Evolutionary conservation across 1,139 yeast genomes (phyloP).

Genomic region (Blastobotrys capitulatus): DNA sequence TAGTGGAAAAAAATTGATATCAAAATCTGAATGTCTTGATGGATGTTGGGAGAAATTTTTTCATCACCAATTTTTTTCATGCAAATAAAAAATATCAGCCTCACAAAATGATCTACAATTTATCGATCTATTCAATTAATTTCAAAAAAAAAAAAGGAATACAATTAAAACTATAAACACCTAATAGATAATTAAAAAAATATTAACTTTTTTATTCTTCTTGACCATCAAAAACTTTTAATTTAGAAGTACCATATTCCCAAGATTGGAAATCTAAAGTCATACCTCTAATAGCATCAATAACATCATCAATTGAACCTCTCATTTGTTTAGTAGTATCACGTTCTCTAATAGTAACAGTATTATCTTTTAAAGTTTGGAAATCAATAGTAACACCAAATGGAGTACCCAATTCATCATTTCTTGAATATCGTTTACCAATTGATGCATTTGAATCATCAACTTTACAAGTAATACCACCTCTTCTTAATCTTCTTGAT

Average conservation of each 20-base stretch:
- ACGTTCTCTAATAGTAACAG: conserved; percentile 96
- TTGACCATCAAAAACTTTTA: conserved; percentile 23
- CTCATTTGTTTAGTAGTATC: conserved; percentile 96
- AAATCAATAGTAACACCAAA: conserved; percentile 98
- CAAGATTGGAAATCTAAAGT: conserved; percentile 71
- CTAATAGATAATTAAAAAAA: too few relatives aligned
- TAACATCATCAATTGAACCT: conserved; percentile 75
- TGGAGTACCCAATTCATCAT: conserved; percentile 99
- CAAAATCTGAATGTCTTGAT: too few relatives aligned
- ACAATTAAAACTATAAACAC: too few relatives aligned
- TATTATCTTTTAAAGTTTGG: conserved; percentile 82
- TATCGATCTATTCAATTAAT: too few relatives aligned
- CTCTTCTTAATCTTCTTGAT: conserved; percentile 63
- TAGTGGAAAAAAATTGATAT: too few relatives aligned
- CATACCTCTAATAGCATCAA: conserved; percentile 71
- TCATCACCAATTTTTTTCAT: too few relatives aligned
- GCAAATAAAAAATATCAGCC: too few relatives aligned
- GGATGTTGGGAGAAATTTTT: too few relatives aligned
- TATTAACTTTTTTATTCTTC: conserved; percentile 4
- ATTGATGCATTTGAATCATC: conserved; percentile 98
- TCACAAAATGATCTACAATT: too few relatives aligned
- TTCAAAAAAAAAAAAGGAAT: too few relatives aligned
- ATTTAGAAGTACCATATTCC: conserved; percentile 72
- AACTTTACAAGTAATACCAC: conserved; percentile 88
- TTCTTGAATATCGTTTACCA: conserved; percentile 98